These are phyloP conservation scores for Quercus wislizeni DNA, from an alignment of 306 rosid genomes.

Conservation along the genomic window DNA sequence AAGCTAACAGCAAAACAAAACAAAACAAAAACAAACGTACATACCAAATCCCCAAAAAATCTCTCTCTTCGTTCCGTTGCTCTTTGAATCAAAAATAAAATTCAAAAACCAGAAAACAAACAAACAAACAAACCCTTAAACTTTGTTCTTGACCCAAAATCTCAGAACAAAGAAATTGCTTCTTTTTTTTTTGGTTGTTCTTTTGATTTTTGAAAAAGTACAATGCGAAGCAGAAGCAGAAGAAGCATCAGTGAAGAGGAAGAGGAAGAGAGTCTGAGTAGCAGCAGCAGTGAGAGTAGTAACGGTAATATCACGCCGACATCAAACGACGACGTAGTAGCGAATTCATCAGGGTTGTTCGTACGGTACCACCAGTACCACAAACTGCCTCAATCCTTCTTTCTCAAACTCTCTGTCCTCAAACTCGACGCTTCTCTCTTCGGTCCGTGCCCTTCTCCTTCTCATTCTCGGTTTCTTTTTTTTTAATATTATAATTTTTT, in stretches of 20 bases:
- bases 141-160: too few relatives aligned
- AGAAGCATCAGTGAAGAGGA: background rate
- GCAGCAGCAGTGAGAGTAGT: background rate
- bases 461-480: background rate
- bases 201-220: too few relatives aligned
- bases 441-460: constrained; percentile 25
- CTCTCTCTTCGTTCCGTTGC: too few relatives aligned
- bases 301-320: background rate
- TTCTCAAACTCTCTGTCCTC: constrained; percentile 41
- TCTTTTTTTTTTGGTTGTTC: too few relatives aligned
- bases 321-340: constrained; percentile 15
- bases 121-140: too few relatives aligned
- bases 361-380: constrained; percentile 13
- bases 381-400: constrained; percentile 30
- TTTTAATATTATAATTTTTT: background rate
- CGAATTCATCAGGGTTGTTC: background rate
- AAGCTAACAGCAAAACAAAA: too few relatives aligned
- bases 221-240: too few relatives aligned
- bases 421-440: constrained; percentile 52
- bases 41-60: too few relatives aligned
- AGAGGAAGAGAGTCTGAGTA: background rate
- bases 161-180: too few relatives aligned
- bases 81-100: too few relatives aligned
- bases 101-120: too few relatives aligned
- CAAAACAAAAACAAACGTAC: too few relatives aligned